Conservation (phyloP, 2,329 filamentous ascomycete genomes). For the Cercospora janseana region DNA sequence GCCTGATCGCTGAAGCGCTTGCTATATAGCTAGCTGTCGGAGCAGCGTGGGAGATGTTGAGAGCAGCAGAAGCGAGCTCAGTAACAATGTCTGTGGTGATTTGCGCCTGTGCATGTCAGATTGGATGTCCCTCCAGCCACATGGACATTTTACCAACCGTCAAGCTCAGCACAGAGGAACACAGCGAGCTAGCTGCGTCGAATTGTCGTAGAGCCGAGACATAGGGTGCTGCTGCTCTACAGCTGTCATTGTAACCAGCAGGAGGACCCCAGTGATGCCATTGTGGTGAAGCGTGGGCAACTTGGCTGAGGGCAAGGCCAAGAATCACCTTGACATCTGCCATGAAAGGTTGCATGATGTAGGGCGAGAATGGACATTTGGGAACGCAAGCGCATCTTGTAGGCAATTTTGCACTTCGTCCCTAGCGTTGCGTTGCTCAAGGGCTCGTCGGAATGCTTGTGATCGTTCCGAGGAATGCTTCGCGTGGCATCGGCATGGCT, state of each 20-base stretch:
- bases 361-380: not conserved
- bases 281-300: not conserved
- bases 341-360: not conserved
- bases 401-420: not conserved
- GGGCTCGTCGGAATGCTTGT: slow-evolving; percentile 9
- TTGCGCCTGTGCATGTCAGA: slow-evolving; percentile 9
- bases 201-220: slow-evolving; percentile 9
- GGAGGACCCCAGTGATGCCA: not conserved
- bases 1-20: not conserved
- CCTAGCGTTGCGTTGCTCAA: not conserved
- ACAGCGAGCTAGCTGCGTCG: slow-evolving; percentile 10
- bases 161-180: slow-evolving; percentile 8
- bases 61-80: not conserved
- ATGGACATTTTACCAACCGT: not conserved
- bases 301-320: not conserved
- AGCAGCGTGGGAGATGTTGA: not conserved
- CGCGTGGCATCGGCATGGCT: slow-evolving; percentile 8
- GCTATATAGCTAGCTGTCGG: not conserved
- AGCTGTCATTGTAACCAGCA: slow-evolving; percentile 1
- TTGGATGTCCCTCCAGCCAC: too few relatives aligned
- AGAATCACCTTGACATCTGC: not conserved
- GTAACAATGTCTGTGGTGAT: slow-evolving; percentile 1
- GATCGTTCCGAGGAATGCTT: slow-evolving; percentile 12
- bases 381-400: not conserved
- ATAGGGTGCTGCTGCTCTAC: slow-evolving; percentile 10